Base-by-base conservation (phyloP, 805 yeast genomes). In the Starmerella gropengiesseri region DNA sequence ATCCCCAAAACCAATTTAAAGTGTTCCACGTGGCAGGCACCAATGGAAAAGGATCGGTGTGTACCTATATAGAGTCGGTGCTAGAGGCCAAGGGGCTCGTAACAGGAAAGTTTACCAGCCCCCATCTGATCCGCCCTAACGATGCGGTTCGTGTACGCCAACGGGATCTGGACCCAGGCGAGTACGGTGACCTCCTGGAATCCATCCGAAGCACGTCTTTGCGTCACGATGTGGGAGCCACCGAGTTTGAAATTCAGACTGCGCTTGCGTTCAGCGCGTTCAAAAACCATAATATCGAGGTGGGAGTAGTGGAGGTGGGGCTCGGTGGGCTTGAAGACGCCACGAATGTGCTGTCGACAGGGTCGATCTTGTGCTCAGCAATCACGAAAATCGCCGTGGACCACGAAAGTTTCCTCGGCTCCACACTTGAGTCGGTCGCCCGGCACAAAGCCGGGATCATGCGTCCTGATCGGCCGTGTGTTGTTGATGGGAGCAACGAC, bases 1-100 rank as follows among this genome's bases (percentile, higher is more conserved):
- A 76, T 52, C 96, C 95, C 0, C 91, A 84, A 9, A 48, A 58
- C 13, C 52, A 63, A 4, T 75, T 75, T 55, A 73, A 74, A 47
- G 77, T 85, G 0, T 65, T 91, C n/a, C 98, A 91, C 57, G 71
- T 91, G 4, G 95, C 95, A 0, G 98, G 98, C 0, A 89, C 98
- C 7, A 89, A 89, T 57, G 98, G 98, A 0, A 89, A 89, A 57
- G 98, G 98, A 0, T 86, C 96, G 0, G 82, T 87, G 0, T 77
- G 94, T 45, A 78, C 95, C 0, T 87, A 86, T 57, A 45, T 91
- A 7, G 69, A 85, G 3, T 75, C 85, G 14, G 67, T 79, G 2
- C 60, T 87, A 20, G 67, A 73, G 17, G 58, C 60, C 12, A 66
- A 74, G 18, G 65, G 57, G 13, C 60, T 73, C 31, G 56, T 61